These are phyloP conservation scores for Starmerella cellae DNA, from an alignment of 805 yeast species.

Conservation along the genomic window DNA sequence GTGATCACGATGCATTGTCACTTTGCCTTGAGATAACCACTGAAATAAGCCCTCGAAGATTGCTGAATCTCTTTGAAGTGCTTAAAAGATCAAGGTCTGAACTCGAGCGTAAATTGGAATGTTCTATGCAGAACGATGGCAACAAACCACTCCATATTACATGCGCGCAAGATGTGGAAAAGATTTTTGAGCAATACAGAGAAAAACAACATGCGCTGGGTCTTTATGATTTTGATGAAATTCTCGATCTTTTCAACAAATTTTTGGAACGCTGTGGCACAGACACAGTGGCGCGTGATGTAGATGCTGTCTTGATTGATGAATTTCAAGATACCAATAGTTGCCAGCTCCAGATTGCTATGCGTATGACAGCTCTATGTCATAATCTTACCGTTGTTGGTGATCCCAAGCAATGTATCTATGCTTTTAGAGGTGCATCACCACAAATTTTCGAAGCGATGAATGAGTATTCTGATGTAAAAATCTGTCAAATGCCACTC, in stretches of 20 bases:
- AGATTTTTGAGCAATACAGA: conserved; percentile 41
- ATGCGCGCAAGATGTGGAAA: background rate
- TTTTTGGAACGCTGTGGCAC: conserved; percentile 30
- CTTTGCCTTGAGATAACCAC: background rate
- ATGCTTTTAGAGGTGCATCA: conserved; percentile 74
- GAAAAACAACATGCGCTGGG: conserved; percentile 31
- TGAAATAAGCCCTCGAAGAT: too few relatives aligned
- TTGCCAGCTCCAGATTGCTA: conserved; percentile 60
- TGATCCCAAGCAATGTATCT: conserved; percentile 92
- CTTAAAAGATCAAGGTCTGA: background rate
- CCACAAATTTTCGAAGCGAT: conserved; percentile 50
- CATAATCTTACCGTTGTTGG: conserved; percentile 70
- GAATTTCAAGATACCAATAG: conserved; percentile 88
- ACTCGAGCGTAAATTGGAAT: background rate
- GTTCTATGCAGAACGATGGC: too few relatives aligned
- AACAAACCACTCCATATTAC: background rate
- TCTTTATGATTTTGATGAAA: conserved; percentile 71
- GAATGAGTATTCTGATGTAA: conserved; percentile 27
- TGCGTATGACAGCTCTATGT: conserved; percentile 31
- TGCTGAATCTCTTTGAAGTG: background rate
- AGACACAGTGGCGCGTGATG: conserved; percentile 30
- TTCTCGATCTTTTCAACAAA: conserved; percentile 43
- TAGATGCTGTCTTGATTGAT: conserved; percentile 72
- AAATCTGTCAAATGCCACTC: conserved; percentile 24
- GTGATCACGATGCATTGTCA: background rate